These are phyloP conservation scores for Verbascum thapsus DNA, from an alignment of 257 asterid genomes.

Conservation along the genomic window DNA sequence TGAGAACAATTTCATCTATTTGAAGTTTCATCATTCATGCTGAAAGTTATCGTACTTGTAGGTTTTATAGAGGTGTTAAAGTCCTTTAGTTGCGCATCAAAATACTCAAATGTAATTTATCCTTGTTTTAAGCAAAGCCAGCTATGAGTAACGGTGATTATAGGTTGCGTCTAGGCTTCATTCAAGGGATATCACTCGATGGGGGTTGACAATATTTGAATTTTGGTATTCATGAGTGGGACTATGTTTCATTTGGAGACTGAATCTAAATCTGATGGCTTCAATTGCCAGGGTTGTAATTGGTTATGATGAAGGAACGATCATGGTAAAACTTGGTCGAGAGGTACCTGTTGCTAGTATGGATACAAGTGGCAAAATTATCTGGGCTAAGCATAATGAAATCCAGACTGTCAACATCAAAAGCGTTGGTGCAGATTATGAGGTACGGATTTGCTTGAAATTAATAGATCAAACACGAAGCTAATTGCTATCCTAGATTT, in stretches of 20 bases:
- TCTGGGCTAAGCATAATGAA: constrained; percentile 98
- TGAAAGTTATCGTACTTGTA: not conserved
- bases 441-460: constrained; percentile 49
- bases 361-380: constrained; percentile 95
- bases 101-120: constrained; percentile 2
- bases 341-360: constrained; percentile 98
- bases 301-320: constrained; percentile 98
- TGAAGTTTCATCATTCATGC: constrained; percentile 10
- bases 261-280: constrained; percentile 26
- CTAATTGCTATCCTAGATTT: constrained; percentile 26
- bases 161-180: constrained; percentile 15
- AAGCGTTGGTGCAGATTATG: constrained; percentile 91
- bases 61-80: constrained; percentile 19
- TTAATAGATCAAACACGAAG: constrained; percentile 15
- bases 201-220: not conserved
- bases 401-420: constrained; percentile 96
- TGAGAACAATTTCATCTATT: not conserved
- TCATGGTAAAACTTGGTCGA: constrained; percentile 96
- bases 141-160: constrained; percentile 8
- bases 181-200: constrained; percentile 7
- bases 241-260: constrained; percentile 26
- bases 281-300: constrained; percentile 75
- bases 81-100: constrained; percentile 21
- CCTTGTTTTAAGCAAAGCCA: constrained; percentile 25
- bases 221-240: constrained; percentile 13